phyloP scores from a whole-genome alignment of 441 rosid genomes.

The Adansonia rubrostipa region DNA sequence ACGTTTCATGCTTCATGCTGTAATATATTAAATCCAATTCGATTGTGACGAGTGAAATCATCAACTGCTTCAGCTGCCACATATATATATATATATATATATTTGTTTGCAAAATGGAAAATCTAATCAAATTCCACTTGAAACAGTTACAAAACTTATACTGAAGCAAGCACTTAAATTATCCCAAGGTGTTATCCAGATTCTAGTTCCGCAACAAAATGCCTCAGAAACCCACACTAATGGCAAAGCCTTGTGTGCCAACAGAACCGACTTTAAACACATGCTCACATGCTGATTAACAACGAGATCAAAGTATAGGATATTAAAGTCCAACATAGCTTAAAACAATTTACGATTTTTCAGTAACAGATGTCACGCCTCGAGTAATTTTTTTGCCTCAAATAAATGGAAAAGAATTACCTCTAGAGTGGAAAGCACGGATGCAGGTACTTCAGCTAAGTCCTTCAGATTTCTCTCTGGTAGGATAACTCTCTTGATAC shows the following conservation, averaged over 20 bases:
- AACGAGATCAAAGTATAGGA: background rate
- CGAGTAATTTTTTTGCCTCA: background rate
- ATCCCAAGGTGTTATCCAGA: background rate
- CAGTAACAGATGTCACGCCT: background rate
- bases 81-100: too few species aligned
- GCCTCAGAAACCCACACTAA: background rate
- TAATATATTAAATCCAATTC: background rate
- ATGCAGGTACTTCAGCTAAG: conserved; percentile 89
- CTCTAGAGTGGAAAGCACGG: conserved; percentile 83
- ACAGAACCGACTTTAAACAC: background rate
- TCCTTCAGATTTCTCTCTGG: conserved; percentile 95
- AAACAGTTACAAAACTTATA: background rate
- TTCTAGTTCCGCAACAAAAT: background rate
- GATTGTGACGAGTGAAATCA: background rate
- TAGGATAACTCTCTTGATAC: conserved; percentile 90
- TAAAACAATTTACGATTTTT: background rate
- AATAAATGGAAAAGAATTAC: conserved; percentile 40
- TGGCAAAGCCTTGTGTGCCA: background rate
- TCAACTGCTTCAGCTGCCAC: background rate
- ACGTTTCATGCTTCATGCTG: background rate
- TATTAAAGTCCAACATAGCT: background rate
- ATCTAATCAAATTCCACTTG: background rate
- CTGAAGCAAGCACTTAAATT: background rate
- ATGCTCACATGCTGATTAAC: background rate
- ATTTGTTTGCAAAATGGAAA: background rate